Conservation (phyloP, 306 rosid species). For the Acacia crassicarpa region DNA sequence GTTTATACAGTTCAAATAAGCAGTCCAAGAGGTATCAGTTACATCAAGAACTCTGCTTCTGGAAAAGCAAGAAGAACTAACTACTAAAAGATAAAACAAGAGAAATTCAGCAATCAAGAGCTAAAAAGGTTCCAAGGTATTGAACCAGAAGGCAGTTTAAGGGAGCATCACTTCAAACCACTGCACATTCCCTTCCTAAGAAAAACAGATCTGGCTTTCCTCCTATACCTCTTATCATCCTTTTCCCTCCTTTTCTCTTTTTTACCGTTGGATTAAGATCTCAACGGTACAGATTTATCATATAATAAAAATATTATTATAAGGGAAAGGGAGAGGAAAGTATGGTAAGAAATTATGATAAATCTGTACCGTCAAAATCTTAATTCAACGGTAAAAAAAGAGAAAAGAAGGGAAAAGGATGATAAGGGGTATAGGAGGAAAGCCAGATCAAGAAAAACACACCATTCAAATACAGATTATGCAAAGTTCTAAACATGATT, state of each 20-base stretch:
- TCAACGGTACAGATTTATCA: too few species aligned
- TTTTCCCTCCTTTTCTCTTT: too few species aligned
- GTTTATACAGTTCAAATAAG: slow-evolving; percentile 14
- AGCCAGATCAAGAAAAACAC: background rate
- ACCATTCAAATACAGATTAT: background rate
- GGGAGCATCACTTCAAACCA: background rate
- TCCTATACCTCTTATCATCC: too few species aligned
- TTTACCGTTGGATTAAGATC: too few species aligned
- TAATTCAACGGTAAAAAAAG: too few species aligned
- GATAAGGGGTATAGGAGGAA: too few species aligned
- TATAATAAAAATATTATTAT: too few species aligned
- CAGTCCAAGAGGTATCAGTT: background rate
- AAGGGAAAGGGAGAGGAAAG: too few species aligned
- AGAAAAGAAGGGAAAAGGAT: too few species aligned
- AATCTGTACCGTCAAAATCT: too few species aligned
- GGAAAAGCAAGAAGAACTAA: background rate
- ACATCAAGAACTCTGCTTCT: background rate
- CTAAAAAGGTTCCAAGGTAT: background rate
- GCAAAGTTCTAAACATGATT: background rate
- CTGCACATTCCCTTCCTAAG: background rate
- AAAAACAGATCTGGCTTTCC: too few species aligned
- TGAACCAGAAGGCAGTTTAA: background rate
- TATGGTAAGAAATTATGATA: too few species aligned
- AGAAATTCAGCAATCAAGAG: background rate
- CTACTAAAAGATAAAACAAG: background rate